Evolutionary conservation across 306 rosid species (phyloP), one percentile per base, ranked within the genome.

Genomic region (Abrus precatorius): DNA sequence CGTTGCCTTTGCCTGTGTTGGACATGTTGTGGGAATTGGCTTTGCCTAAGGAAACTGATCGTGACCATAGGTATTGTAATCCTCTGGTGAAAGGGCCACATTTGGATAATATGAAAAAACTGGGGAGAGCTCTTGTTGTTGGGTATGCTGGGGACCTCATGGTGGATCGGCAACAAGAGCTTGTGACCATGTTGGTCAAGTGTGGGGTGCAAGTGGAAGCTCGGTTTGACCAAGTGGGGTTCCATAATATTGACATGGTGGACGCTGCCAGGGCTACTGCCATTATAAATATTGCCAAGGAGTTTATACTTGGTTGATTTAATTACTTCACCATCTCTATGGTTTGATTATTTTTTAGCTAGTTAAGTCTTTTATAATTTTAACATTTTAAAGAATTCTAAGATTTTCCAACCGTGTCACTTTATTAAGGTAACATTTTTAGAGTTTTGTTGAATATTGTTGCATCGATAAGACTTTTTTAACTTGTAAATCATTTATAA

Each of bases 11-110:
- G 57, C 90, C 94, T 1, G 98, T 78, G n/a, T 38, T 87, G 54
- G 98, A 93, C 84, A 44, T 93, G 45, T 44, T 87, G 88, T 93
- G 97, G 98, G 78, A 81, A 0, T 12, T 91, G 20, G 85, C 68
- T 7, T 63, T 93, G 80, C 97, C 97, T 0, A 76, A 68, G 6
- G 84, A 85, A 0, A 80, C 78, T 0, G 78, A 84, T 36, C 87
- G 92, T 48, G 90, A 91, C 74, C 97, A 90, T 9, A 64, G 92
- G 41, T 93, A 89, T 48, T 85, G 95, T n/a, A 91, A 88, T 77
- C 98, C 98, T 0, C 68, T 80, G 86, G 83, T 9, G 4, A 72
- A 53, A 8, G 97, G 92, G 5, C 85, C 88, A 4, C 91, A 86
- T 14, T 83, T 2, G 62, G 74, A 83, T 0, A 7, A 5, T 14